phyloP scores from a whole-genome alignment of 176 grass and related monocot genomes.

The Rhynchospora pubera region DNA sequence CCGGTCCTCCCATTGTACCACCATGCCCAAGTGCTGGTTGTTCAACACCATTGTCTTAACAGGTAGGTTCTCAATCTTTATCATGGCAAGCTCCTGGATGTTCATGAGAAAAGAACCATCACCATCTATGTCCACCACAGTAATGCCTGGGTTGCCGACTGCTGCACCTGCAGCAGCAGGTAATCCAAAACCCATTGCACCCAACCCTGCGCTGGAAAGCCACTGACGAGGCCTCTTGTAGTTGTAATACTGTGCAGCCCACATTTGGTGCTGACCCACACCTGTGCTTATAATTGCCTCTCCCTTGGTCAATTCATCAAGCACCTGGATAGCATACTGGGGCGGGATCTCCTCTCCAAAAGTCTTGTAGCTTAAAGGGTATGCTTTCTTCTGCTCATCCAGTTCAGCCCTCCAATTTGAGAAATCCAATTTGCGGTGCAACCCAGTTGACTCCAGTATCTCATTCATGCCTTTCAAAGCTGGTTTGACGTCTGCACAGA shows the following conservation, averaged over 20 bases:
- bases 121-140: conserved; percentile 84
- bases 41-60: conserved; percentile 78
- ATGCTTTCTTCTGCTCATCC: conserved; percentile 68
- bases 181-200: conserved; percentile 91
- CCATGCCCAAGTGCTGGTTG: conserved; percentile 97
- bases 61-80: conserved; percentile 71
- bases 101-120: conserved; percentile 98
- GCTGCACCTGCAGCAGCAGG: conserved; percentile 82
- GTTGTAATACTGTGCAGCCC: conserved; percentile 84
- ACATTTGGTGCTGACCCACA: conserved; percentile 96
- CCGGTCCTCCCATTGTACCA: conserved; percentile 79
- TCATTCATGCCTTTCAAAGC: conserved; percentile 62
- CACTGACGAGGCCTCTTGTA: conserved; percentile 65
- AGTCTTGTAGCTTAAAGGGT: conserved; percentile 64
- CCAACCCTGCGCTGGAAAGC: conserved; percentile 66
- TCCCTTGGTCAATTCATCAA: conserved; percentile 72
- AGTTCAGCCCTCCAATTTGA: conserved; percentile 51
- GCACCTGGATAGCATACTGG: conserved; percentile 78
- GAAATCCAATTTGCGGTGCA: conserved; percentile 39
- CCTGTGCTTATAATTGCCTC: conserved; percentile 80
- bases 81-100: conserved; percentile 80
- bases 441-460: conserved; percentile 35
- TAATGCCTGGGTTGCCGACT: conserved; percentile 70
- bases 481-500: conserved; percentile 75
- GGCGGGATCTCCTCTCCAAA: conserved; percentile 60